These are phyloP conservation scores for Lyophyllum atratum DNA, from an alignment of 768 basidiomycete genomes.

Conservation along the genomic window DNA sequence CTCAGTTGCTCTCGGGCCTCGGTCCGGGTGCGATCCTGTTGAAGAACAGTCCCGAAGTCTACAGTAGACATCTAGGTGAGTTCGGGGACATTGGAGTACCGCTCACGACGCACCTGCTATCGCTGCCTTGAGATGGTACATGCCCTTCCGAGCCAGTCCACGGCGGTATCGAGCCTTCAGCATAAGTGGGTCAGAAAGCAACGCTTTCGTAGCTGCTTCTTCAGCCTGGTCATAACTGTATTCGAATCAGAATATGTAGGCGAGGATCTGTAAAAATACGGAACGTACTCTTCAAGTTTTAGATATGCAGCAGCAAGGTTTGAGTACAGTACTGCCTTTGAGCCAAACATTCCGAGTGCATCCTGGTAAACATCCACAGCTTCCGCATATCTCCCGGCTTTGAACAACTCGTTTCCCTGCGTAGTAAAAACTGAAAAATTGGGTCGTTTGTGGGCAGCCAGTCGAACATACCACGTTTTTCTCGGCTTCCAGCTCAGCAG, in stretches of 20 bases:
- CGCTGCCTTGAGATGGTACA: conserved; percentile 24
- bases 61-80: background rate
- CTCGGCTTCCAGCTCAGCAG: background rate
- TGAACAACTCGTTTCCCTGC: conserved; percentile 36
- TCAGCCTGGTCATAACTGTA: conserved; percentile 41
- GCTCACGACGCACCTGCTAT: conserved; percentile 22
- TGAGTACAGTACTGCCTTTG: conserved; percentile 34
- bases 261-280: background rate
- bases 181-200: conserved; percentile 33
- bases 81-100: background rate
- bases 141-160: conserved; percentile 36
- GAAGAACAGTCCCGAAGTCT: conserved; percentile 30
- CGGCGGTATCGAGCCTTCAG: conserved; percentile 41
- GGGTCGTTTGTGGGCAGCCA: background rate
- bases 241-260: background rate
- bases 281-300: conserved; percentile 32
- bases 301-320: conserved; percentile 37
- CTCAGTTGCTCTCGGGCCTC: conserved; percentile 17
- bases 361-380: conserved; percentile 29
- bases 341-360: conserved; percentile 31
- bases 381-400: conserved; percentile 28
- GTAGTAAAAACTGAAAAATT: background rate
- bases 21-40: conserved; percentile 21
- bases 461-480: conserved; percentile 9
- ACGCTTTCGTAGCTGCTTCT: conserved; percentile 35